These are phyloP conservation scores for Chrysopogon serrulatus DNA, from an alignment of 176 grass and related monocot genomes.

Conservation along the genomic window DNA sequence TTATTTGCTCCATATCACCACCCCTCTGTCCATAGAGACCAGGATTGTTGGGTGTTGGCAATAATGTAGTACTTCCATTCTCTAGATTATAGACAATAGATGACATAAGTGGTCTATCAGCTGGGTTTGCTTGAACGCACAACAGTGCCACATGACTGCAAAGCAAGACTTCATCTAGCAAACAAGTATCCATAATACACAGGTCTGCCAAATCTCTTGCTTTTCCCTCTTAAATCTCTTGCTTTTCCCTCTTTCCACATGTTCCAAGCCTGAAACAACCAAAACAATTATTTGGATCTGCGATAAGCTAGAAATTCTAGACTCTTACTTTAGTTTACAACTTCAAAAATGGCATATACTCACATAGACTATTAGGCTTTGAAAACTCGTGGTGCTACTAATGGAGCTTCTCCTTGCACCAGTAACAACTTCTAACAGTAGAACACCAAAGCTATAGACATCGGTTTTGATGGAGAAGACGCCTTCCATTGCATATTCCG, in stretches of 20 bases:
- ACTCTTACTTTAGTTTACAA: not conserved
- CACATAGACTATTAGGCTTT: constrained; percentile 30
- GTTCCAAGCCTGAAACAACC: constrained; percentile 34
- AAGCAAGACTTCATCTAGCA: constrained; percentile 14
- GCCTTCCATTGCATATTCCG: constrained; percentile 50
- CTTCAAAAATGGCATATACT: constrained; percentile 8
- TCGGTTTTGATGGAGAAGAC: constrained; percentile 39
- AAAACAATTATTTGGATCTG: too few relatives aligned
- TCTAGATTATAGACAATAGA: constrained; percentile 30
- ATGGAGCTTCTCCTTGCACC: constrained; percentile 29
- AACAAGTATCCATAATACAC: constrained; percentile 30
- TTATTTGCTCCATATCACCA: not conserved
- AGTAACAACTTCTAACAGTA: constrained; percentile 38
- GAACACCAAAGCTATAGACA: constrained; percentile 47
- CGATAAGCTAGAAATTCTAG: not conserved
- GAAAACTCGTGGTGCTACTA: not conserved
- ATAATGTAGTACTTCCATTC: constrained; percentile 9
- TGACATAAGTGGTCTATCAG: constrained; percentile 41
- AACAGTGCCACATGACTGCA: constrained; percentile 38
- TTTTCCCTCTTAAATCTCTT: too few relatives aligned
- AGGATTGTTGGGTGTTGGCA: not conserved
- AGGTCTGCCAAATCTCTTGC: constrained; percentile 33
- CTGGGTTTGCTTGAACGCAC: constrained; percentile 34
- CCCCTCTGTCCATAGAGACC: not conserved
- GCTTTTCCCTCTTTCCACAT: constrained; percentile 38